Percentiles rank a stretch among this genome's conserved stretches.
These are phyloP conservation scores for Sphaceloma murrayae DNA, from an alignment of 2,329 filamentous ascomycete species.

Conservation along the genomic window DNA sequence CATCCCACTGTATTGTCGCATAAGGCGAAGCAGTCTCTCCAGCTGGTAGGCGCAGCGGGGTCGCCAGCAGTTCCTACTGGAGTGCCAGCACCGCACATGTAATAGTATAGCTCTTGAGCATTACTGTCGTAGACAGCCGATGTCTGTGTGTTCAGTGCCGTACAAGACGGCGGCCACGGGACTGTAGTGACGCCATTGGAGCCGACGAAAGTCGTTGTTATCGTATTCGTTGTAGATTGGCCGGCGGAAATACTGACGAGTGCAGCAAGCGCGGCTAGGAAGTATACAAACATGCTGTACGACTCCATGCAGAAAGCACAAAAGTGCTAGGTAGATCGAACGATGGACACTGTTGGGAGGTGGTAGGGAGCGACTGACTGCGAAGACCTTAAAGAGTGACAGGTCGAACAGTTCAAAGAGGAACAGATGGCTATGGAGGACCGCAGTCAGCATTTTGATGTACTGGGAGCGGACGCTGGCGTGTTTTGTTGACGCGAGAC, in stretches of 20 bases:
- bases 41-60: neutral
- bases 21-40: conserved; percentile 11
- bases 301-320: no score
- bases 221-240: conserved; percentile 4
- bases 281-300: neutral
- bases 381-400: conserved; percentile 2
- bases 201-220: conserved; percentile 6
- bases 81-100: conserved; percentile 15
- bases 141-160: neutral
- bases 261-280: conserved; percentile 1
- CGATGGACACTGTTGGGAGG: no score
- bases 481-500: conserved; percentile 9
- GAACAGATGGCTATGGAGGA: neutral
- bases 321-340: no score
- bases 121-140: conserved; percentile 12
- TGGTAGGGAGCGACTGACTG: neutral
- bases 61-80: conserved; percentile 1
- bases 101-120: conserved; percentile 12
- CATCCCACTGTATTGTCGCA: conserved; percentile 11
- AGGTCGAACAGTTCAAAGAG: neutral
- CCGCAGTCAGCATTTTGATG: conserved; percentile 1
- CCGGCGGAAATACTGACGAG: neutral
- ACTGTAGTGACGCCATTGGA: conserved; percentile 12
- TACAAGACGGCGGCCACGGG: conserved; percentile 1
- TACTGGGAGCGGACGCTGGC: neutral